Percentiles rank a stretch among this genome's conserved stretches.
phyloP scores from a whole-genome alignment of 805 yeast species.

The fission yeast (Schizosaccharomyces pombe) region ASM294v3 CU329670.1:3888501-3889000 shows the following conservation, averaged over 20 bases:
- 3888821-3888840: conserved; percentile 23
- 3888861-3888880: conserved; percentile 95
- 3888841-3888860: conserved; percentile 28
- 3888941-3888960: conserved; percentile 94
- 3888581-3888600: no score
- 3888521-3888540: no score
- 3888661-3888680: no score
- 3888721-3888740: neutral
- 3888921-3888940: conserved; percentile 97
- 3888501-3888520: no score
- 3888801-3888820: conserved; percentile 38
- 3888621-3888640: no score
- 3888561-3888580: no score
- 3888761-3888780: conserved; percentile 31
- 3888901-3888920: conserved; percentile 93
- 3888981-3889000: conserved; percentile 94
- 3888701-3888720: neutral
- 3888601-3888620: no score
- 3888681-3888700: no score
- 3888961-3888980: conserved; percentile 86
- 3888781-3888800: conserved; percentile 98
- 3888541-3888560: no score
- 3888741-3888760: neutral
- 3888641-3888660: no score
- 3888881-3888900: conserved; percentile 91